Base-by-base conservation (phyloP, 164 flowering plant genomes). In the Vitis labrusca region DNA sequence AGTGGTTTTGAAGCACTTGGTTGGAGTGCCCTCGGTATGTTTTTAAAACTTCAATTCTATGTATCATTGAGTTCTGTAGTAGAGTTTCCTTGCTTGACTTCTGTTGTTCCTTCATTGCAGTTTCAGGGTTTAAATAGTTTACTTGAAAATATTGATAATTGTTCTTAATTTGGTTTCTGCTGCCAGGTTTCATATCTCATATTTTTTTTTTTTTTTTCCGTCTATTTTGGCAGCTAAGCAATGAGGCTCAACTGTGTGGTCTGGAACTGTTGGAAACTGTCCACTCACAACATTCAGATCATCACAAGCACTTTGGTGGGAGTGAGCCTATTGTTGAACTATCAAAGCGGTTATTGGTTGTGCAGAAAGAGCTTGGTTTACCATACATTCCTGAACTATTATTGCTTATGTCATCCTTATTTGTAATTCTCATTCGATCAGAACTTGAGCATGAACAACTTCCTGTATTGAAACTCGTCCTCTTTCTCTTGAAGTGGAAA, bases 371-470 rank as follows among this genome's bases (percentile, higher is more conserved):
- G 71, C 85, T 85, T 64, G 83, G 85, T 30, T 68, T 96, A 80
- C 81, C 47, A 52, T 92, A 78, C 75, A 30, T 80, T 27, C 85
- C 84, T 52, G 81, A 84, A 59, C 63, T 85, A 1, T 82, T 79
- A 10, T 78, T 87, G 50, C 72, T 69, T 60, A 65, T 77, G 48
- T 70, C 75, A 30, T 87, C 89, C 63, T 80, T 93, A 62, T 84
- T 85, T 71, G 9, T 79, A 59, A 71, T 76, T 58, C 89, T 96
- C 62, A 37, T 76, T 50, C 81, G 73, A 61, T 82, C 88, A 10
- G 91, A 93, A 72, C 77, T 91, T 74, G 99, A 93, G 71, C 92
- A 92, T 64, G 97, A 91, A 69, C 94, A 93, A 72, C 79, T 87
- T 14, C 79, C 86, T 50, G 51, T 84, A 63, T 63, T 91, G 79